These are phyloP conservation scores for Sherardia arvensis DNA, from an alignment of 257 asterid genomes.

Conservation along the genomic window DNA sequence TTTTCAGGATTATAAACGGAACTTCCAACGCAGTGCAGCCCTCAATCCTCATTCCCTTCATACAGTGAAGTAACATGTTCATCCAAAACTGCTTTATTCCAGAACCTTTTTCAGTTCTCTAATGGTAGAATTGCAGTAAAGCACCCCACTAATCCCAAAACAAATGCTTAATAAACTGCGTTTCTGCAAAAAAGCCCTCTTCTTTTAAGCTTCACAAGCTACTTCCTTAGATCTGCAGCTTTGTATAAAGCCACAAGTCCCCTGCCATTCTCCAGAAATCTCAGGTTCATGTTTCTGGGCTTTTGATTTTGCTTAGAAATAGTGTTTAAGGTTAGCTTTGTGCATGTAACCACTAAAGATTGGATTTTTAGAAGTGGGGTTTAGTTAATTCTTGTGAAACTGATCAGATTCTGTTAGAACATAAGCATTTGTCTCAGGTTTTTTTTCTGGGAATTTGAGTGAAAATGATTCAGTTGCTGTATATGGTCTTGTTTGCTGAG, in stretches of 20 bases:
- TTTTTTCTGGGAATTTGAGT: neutral
- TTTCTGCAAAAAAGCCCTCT: neutral
- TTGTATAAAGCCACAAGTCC: neutral
- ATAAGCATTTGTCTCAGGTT: neutral
- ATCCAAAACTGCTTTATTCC: neutral
- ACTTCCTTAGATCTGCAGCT: conserved; percentile 5
- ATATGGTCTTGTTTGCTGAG: conserved; percentile 63
- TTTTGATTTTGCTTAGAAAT: neutral
- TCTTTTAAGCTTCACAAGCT: neutral
- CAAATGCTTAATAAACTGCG: neutral
- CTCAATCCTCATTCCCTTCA: neutral
- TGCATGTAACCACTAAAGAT: conserved; percentile 1
- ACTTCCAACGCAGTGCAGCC: neutral
- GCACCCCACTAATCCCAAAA: conserved; percentile 6
- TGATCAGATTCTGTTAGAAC: neutral
- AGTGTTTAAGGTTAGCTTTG: neutral
- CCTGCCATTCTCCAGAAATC: neutral
- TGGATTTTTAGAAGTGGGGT: conserved; percentile 2
- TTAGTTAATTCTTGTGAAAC: neutral
- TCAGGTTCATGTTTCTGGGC: neutral
- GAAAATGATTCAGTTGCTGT: conserved; percentile 80
- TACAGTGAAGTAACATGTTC: neutral
- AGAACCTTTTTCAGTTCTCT: neutral
- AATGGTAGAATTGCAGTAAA: neutral
- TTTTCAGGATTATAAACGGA: neutral